Evolutionary conservation across 768 basidiomycete species (phyloP), one percentile per base, ranked within the genome.

Genomic region (Trametes sanguinea): DNA sequence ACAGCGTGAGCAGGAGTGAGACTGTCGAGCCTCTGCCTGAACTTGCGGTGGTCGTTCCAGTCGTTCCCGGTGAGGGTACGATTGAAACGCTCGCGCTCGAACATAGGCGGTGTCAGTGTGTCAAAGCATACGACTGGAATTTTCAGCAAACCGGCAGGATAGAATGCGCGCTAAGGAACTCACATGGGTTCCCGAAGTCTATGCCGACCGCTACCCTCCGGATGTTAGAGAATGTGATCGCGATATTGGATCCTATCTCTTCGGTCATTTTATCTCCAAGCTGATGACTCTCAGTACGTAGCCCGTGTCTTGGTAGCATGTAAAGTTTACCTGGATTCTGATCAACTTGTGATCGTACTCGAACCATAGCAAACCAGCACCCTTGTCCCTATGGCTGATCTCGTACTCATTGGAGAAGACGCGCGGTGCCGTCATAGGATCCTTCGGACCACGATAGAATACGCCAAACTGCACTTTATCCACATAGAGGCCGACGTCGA

Each of bases 391-490:
- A 43, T 83, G 85, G 44, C 83, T 75, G 43, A 78, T 73, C 57
- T 88, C 83, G 81, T 85, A 90, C 73, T 93, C 92, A 4, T 85
- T 75, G 0, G 89, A 92, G 70, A 89, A 93, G 2, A 61, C 68
- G 2, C 68, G 71, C 9, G 63, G 61, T 55, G 54, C 71, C 68
- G 42, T 62, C 17, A 60, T 64, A 57, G 42, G 59, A 37, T 60
- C 58, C 50, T 61, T 48, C 13, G 67, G 56, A 5, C 61, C 57
- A 17, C 79, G 77, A 67, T 82, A 84, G 69, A 82, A 83, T 35
- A 81, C 65, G 27, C 91, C 90, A 63, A 92, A 86, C 71, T 92
- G 90, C 44, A 92, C 75, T 8, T 76, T 75, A 57, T 83, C 78
- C 10, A 92, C 76, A 33, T 86, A 83, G 27, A 90, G 74, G 10